phyloP scores from a whole-genome alignment of 257 asterid species.

The Solanum clarkiae region DNA sequence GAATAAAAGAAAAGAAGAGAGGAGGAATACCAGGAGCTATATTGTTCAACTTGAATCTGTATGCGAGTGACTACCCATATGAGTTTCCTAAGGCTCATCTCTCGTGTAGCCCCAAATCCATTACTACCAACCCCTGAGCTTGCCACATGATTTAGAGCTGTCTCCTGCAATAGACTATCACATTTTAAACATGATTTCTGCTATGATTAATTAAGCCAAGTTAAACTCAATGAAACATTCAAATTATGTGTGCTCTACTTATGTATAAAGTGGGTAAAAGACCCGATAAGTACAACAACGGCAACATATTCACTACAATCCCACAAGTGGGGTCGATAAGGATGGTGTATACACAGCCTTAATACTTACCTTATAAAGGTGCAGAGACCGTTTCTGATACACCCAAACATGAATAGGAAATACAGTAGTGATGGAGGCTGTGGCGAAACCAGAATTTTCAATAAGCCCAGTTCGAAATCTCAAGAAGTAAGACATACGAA shows the following conservation, averaged over 20 bases:
- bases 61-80: slow-evolving; percentile 82
- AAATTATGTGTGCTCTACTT: neutral
- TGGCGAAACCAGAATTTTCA: too few relatives aligned
- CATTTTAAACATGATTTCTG: neutral
- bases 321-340: neutral
- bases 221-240: neutral
- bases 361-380: neutral
- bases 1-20: too few relatives aligned
- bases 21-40: slow-evolving; percentile 53
- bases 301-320: neutral
- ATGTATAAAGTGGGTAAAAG: neutral
- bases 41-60: slow-evolving; percentile 52
- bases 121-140: slow-evolving; percentile 59
- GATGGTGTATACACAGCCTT: neutral
- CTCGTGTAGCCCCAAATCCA: slow-evolving; percentile 83
- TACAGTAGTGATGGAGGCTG: too few relatives aligned
- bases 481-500: too few relatives aligned
- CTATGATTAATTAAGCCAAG: neutral
- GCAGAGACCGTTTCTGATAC: neutral
- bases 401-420: neutral
- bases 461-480: too few relatives aligned
- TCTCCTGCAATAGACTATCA: slow-evolving; percentile 32
- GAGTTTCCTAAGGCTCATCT: slow-evolving; percentile 70
- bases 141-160: slow-evolving; percentile 78
- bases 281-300: neutral